A percentile compares a stretch with the other conserved stretches of the same genome.
Evolutionary conservation across 2,329 filamentous ascomycete genomes (phyloP).

Genomic region (Westerdykella ornata): DNA sequence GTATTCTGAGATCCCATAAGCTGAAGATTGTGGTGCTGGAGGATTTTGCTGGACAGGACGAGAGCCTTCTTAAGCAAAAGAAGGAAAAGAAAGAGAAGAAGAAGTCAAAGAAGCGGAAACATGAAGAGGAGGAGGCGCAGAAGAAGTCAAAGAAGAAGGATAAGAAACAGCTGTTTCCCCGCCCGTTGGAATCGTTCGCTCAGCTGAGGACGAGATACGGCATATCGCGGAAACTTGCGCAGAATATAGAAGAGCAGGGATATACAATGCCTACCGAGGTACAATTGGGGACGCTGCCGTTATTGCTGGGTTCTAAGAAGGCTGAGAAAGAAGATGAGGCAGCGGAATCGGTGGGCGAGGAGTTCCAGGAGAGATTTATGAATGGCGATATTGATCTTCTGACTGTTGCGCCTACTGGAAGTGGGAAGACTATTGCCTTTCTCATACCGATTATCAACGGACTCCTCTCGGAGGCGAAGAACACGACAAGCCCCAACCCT

Average conservation of each 20-base stretch:
- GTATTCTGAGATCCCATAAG: constrained; percentile 70
- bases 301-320: constrained; percentile 58
- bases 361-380: constrained; percentile 5
- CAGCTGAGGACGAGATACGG: constrained; percentile 65
- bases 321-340: constrained; percentile 24
- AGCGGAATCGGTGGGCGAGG: too few relatives aligned
- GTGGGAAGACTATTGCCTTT: constrained; percentile 92
- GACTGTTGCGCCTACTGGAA: constrained; percentile 87
- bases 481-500: constrained; percentile 1
- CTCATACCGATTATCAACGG: constrained; percentile 78
- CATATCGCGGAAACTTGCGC: constrained; percentile 65
- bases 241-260: constrained; percentile 76
- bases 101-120: constrained; percentile 39
- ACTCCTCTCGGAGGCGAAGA: constrained; percentile 43
- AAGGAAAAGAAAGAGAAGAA: constrained; percentile 50
- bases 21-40: constrained; percentile 76
- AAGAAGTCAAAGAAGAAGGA: constrained; percentile 43
- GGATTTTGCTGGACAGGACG: constrained; percentile 35
- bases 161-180: constrained; percentile 63
- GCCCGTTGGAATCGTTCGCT: constrained; percentile 70
- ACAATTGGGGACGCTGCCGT: constrained; percentile 76
- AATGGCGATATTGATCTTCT: constrained; percentile 62
- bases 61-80: constrained; percentile 42
- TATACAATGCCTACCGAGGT: constrained; percentile 89
- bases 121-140: constrained; percentile 29